phyloP scores from a whole-genome alignment of 1,139 yeast genomes.

The Lodderomyces margitis region DNA sequence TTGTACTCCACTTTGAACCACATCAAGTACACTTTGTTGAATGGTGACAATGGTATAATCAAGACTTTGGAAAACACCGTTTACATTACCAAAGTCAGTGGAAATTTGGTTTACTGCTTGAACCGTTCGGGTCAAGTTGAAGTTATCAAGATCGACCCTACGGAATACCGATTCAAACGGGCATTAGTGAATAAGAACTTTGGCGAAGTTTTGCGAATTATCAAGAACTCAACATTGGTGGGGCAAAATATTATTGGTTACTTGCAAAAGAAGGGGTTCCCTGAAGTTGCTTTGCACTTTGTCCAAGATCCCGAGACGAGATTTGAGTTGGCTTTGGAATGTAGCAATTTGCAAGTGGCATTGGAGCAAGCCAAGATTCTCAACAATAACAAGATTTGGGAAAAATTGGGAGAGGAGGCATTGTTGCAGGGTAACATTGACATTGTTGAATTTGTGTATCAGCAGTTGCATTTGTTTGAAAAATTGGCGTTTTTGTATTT shows the following conservation, averaged over 20 bases:
- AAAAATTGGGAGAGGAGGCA: slow-evolving; percentile 81
- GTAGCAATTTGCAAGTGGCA: slow-evolving; percentile 88
- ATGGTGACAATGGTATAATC: slow-evolving; percentile 93
- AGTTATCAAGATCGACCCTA: slow-evolving; percentile 80
- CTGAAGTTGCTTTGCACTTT: slow-evolving; percentile 91
- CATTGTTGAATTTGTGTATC: slow-evolving; percentile 84
- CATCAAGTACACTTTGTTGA: slow-evolving; percentile 86
- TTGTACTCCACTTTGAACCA: slow-evolving; percentile 94
- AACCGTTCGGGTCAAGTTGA: slow-evolving; percentile 86
- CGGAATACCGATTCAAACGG: slow-evolving; percentile 94
- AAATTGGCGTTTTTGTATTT: slow-evolving; percentile 86
- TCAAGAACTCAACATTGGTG: slow-evolving; percentile 84
- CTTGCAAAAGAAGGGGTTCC: slow-evolving; percentile 92
- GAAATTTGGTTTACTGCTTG: slow-evolving; percentile 72
- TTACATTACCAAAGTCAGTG: slow-evolving; percentile 73
- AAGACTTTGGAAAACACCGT: slow-evolving; percentile 91
- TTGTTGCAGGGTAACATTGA: slow-evolving; percentile 84
- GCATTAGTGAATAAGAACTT: slow-evolving; percentile 89
- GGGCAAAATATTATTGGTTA: slow-evolving; percentile 97
- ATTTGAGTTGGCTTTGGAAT: slow-evolving; percentile 92
- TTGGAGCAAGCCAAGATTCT: slow-evolving; percentile 81
- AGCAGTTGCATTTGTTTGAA: slow-evolving; percentile 82
- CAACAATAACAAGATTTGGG: slow-evolving; percentile 69
- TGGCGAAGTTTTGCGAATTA: slow-evolving; percentile 87
- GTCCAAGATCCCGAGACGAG: slow-evolving; percentile 96